Evolutionary conservation across 352 stramenopile species (phyloP), one percentile per base, ranked within the genome.

Genomic region (Phytophthora ramorum): DNA sequence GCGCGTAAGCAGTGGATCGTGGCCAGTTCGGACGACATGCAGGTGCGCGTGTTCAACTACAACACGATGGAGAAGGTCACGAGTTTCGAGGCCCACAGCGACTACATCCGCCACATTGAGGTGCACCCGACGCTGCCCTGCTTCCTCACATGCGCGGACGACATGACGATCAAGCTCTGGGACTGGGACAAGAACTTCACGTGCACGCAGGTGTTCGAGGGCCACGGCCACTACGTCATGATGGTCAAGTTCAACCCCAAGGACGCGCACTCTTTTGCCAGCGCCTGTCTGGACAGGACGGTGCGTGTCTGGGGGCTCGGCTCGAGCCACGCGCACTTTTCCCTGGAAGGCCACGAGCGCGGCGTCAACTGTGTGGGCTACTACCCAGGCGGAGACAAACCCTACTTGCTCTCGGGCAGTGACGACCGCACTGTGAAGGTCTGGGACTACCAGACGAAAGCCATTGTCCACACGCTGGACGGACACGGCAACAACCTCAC

Each of bases 361-460:
- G 98, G 98, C 38, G 97, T 99, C 22, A 99, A 99, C 76, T 99
- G 96, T 69, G 86, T 99, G 35, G 97, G 99, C 66, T 99, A 99
- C 81, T 99, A 99, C 81, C 96, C 96, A 0, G 97, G 95, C 12
- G 97, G 97, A 35, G 98, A 99, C 76, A 99, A 99, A 71, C 98
- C 98, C 7, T 99, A 99, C 79, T 85, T 99, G 66, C 79, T 99
- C 10, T 98, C 92, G 16, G 97, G 97, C 17, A 92, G 97, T 4
- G 97, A 99, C 71, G 89, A 99, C 83, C 92, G 95, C 40, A 99
- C 95, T 9, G 93, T 99, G 32, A 99, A 99, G 70, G 98, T 99
- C 64, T 99, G 98, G 97, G 98, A 99, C 81, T 99, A 99, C 85
- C 89, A 99, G 89, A 99, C 98, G 9, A 99, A 99, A 78, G 97